Base-by-base conservation (phyloP, 805 yeast genomes). In the Starmerella cellae region DNA sequence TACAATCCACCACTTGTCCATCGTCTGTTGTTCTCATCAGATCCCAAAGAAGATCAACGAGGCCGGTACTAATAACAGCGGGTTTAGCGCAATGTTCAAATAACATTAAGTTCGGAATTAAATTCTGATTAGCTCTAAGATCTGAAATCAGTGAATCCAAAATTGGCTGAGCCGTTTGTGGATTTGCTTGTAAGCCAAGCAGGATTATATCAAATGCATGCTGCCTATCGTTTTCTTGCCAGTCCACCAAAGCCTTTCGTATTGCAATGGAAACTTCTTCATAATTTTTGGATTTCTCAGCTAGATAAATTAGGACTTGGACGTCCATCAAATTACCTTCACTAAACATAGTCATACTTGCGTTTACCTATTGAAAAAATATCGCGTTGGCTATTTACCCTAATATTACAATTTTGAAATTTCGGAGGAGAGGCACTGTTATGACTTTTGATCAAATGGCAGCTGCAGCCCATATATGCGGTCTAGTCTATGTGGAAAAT, bases 21-120 rank as follows among this genome's bases (percentile, higher is more conserved):
- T 37, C 23, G 23, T 47, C 51, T 3, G 46, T 45, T 8, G 42
- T 11, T 5, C 49, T 49, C 2, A 47, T 19, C 3, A 39, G 14
- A 13, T 11, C 3, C 44, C 44, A 45, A 5, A 47, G 36, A 4
- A 1, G 16, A 9, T 31, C 28, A 1, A 45, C 6, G 4, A 42
- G 13, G 4, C 22, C 37, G 5, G 29, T 19, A 8, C 20, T 20
- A 5, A 31, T 19, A 11, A 32, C 22, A 3, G 37, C 29, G 2
- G 46, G 46, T 21, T 22, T 33, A 1, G 46, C 35, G 24, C 42
- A 42, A 11, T 23, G 24, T 22, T 33, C 41, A 11, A 47, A 39
- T 8, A 47, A 29, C 2, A 10, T 16, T 5, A 47, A 21, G 17
- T 39, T 45, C 5, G 40, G 35, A 2, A 13, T 17, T 2, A 32